Evolutionary conservation across 345 rosid genomes (phyloP), one percentile per base, ranked within the genome.

Genomic region (Eucalyptus regnans): DNA sequence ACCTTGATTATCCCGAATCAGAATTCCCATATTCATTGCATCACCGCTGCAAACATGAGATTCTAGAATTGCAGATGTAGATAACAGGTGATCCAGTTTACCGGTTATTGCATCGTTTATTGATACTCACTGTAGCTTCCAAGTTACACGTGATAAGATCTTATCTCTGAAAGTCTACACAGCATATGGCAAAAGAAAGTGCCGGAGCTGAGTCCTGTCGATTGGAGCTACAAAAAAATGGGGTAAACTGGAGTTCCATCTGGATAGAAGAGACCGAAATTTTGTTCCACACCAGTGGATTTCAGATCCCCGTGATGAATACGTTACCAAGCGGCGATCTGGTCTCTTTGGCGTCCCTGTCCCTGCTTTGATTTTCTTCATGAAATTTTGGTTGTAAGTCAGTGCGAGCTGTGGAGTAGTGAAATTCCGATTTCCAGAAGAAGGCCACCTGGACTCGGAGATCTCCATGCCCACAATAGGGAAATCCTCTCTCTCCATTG

Each of bases 271-370:
- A 86, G 58, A 15, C 92, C 93, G 50, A 90, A 91, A 86, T 89
- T 86, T 48, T 89, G 91, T 56, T 71, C 87, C 4, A 31, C 56
- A 3, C 88, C 92, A 10, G 86, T 80, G 6, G 83, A 15, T 51
- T 71, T 90, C 41, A 87, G 37, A 62, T 93, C 56, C 89, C 92
- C 91, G 49, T 90, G 4, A 86, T 89, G 84, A 86, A 92, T 33
- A 91, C 66, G 85, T 87, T 90, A 27, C 84, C 44, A 92, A n/a
- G 17, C 17, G 4, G 20, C 44, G 43, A 2, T 43, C n/a, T 2
- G 93, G 93, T 41, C 91, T 51, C 49, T 88, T 92, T 23, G 94
- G 95, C 1, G 94, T 94, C 87, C 95, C 94, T 4, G 7, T 86
- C 87, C 9, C 48, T 50, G 9, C 9, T 76, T 41, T 86, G 89